Conservation (phyloP, 495 filamentous ascomycete genomes). For the Endocarpon pusillum region DNA sequence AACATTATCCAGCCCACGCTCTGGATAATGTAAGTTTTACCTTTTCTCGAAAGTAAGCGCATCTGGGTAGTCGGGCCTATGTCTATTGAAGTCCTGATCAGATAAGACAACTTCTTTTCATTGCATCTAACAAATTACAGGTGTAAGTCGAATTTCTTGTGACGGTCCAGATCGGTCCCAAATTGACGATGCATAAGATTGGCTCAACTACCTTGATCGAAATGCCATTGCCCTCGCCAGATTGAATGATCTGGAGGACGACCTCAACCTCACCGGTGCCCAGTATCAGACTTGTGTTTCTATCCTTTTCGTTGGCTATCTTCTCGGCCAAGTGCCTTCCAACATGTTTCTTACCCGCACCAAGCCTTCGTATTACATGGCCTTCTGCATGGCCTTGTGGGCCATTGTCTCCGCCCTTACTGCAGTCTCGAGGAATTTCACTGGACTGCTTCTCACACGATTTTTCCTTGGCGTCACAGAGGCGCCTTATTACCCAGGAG, state of each 20-base stretch:
- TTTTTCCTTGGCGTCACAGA: conserved; percentile 29
- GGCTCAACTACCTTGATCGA: conserved; percentile 7
- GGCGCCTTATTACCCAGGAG: conserved; percentile 34
- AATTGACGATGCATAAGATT: too few relatives aligned
- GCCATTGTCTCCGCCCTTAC: conserved; percentile 34
- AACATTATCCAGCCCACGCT: too few relatives aligned
- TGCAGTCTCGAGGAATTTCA: conserved; percentile 32
- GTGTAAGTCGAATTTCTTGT: too few relatives aligned
- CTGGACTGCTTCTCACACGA: conserved; percentile 35
- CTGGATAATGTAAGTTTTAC: too few relatives aligned
- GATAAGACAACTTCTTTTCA: too few relatives aligned
- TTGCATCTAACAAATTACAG: too few relatives aligned
- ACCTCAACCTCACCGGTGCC: conserved; percentile 21
- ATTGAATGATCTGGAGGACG: conserved; percentile 32
- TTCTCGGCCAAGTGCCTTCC: conserved; percentile 40
- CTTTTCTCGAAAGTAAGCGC: too few relatives aligned
- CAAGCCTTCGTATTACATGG: conserved; percentile 28
- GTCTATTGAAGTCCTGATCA: too few relatives aligned
- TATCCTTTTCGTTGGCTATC: conserved; percentile 37
- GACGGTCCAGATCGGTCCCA: too few relatives aligned
- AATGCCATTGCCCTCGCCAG: conserved; percentile 40
- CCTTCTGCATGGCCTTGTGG: conserved; percentile 35
- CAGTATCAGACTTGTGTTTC: conserved; percentile 32
- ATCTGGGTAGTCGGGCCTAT: too few relatives aligned
- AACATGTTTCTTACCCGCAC: conserved; percentile 43